A percentile compares a stretch with the other conserved stretches of the same genome.
These are phyloP conservation scores for Cenchrus fungigraminus DNA, from an alignment of 176 grass and related monocot genomes.

Conservation along the genomic window DNA sequence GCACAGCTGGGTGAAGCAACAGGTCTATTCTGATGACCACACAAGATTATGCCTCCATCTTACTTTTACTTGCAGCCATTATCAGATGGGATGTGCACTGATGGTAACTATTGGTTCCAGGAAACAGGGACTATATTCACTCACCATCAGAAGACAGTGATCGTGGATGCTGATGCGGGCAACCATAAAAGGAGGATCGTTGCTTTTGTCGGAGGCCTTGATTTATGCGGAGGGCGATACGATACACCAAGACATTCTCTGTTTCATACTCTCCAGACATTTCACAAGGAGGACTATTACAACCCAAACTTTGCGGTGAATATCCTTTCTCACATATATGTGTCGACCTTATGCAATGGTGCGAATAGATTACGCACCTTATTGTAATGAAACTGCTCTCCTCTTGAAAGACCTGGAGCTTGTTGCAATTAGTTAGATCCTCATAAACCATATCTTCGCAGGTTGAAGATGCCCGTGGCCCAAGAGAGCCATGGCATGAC, in stretches of 20 bases:
- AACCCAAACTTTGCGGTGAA: conserved; percentile 88
- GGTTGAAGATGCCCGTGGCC: conserved; percentile 54
- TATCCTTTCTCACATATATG: not conserved
- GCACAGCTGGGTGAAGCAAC: conserved; percentile 75
- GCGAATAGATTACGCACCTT: too few relatives aligned
- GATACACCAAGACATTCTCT: conserved; percentile 76
- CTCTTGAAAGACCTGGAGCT: not conserved
- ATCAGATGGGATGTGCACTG: conserved; percentile 5
- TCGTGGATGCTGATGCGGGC: conserved; percentile 80
- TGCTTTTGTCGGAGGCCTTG: conserved; percentile 95
- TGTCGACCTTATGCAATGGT: not conserved
- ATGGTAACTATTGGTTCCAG: conserved; percentile 44
- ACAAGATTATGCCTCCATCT: not conserved
- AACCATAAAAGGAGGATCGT: conserved; percentile 71
- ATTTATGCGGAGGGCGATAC: conserved; percentile 89
- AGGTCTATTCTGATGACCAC: conserved; percentile 44
- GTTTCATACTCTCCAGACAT: conserved; percentile 71
- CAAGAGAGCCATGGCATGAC: conserved; percentile 92
- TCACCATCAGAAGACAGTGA: conserved; percentile 93
- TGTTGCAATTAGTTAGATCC: not conserved
- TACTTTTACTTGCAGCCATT: too few relatives aligned
- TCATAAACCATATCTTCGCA: conserved; percentile 24
- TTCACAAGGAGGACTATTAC: conserved; percentile 92
- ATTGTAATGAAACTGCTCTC: too few relatives aligned
- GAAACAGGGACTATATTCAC: conserved; percentile 95